Evolutionary conservation across 1,284 basidiomycete genomes (phyloP), one percentile per base, ranked within the genome.

Genomic region (Calocybe gambosa): DNA sequence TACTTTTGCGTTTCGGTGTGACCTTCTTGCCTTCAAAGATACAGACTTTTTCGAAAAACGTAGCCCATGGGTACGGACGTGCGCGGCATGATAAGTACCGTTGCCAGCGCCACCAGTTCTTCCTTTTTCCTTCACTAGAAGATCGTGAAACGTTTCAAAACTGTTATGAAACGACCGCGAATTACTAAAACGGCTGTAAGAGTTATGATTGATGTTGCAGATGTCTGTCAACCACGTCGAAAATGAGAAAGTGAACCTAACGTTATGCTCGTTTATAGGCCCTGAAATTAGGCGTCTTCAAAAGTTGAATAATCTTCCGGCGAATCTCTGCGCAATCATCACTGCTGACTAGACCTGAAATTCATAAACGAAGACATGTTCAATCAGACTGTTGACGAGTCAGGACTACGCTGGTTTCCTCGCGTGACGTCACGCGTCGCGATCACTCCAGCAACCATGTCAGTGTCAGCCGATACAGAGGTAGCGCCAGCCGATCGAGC

Each of bases 11-110:
- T 43, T 68, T 71, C 13, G 66, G 49, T 1, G 68, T 68, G 55
- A 72, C 75, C 61, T 72, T 72, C 62, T 74, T 75, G n/a, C 68
- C 71, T 42, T 71, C 65, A 0, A 65, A 55, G 50, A 74, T 70
- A 33, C 71, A 62, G 28, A 67, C 58, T 56, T 74, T 75, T 51
- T 76, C 74, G 41, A 75, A 76, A 75, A 16, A 69, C 60, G 51
- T 73, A 74, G 29, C 69, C 5, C 6, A n/a, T 5, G 20, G 26
- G 34, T n/a, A 42, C n/a, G 37, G 5, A 56, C 70, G 34, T 59
- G 74, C 69, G 70, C 74, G 25, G 65, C 63, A 39, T 68, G 65
- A 46, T 74, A 75, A 4, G 68, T 71, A 9, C 68, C 67, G 39
- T 74, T 75, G 4, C 56, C 51, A 1, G 68, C 70, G 2, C 73